These are phyloP conservation scores for Astrothelium subdiscretum DNA, from an alignment of 495 filamentous ascomycete species.

Conservation along the genomic window DNA sequence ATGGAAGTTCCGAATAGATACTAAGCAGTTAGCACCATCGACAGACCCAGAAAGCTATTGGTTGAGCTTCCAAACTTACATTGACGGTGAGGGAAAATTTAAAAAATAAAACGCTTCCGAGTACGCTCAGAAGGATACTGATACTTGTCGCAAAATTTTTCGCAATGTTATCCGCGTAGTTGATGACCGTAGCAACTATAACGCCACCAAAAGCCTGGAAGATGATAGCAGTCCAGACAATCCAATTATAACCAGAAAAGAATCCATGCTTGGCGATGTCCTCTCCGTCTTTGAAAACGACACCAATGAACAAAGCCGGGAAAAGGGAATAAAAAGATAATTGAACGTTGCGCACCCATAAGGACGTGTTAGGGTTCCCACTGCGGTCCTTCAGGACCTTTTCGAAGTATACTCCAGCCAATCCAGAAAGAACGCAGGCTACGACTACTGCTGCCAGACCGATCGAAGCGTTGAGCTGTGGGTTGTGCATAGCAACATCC, in stretches of 20 bases:
- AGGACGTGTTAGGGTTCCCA: constrained; percentile 38
- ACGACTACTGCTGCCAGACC: constrained; percentile 69
- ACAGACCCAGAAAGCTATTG: background rate
- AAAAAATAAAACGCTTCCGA: constrained; percentile 79
- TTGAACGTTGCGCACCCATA: constrained; percentile 93
- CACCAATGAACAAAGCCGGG: constrained; percentile 69
- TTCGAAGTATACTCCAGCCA: constrained; percentile 88
- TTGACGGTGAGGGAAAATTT: constrained; percentile 56
- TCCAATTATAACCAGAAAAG: constrained; percentile 84
- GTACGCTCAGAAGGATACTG: constrained; percentile 71
- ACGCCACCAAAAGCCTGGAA: constrained; percentile 79
- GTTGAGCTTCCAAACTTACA: constrained; percentile 41
- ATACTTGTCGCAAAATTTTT: constrained; percentile 89
- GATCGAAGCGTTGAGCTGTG: constrained; percentile 59
- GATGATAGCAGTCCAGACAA: constrained; percentile 76
- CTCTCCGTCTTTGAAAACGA: constrained; percentile 75
- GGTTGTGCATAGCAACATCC: constrained; percentile 52
- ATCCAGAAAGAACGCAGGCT: constrained; percentile 64
- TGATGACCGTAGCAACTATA: constrained; percentile 70
- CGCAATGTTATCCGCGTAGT: constrained; percentile 76
- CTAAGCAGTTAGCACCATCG: constrained; percentile 33
- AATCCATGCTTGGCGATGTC: constrained; percentile 75
- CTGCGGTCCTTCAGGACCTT: constrained; percentile 81
- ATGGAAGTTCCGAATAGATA: constrained; percentile 68
- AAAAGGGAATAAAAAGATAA: constrained; percentile 81